Base-by-base conservation (phyloP, 2,329 filamentous ascomycete species). In the Verticillium nonalfalfae region DNA sequence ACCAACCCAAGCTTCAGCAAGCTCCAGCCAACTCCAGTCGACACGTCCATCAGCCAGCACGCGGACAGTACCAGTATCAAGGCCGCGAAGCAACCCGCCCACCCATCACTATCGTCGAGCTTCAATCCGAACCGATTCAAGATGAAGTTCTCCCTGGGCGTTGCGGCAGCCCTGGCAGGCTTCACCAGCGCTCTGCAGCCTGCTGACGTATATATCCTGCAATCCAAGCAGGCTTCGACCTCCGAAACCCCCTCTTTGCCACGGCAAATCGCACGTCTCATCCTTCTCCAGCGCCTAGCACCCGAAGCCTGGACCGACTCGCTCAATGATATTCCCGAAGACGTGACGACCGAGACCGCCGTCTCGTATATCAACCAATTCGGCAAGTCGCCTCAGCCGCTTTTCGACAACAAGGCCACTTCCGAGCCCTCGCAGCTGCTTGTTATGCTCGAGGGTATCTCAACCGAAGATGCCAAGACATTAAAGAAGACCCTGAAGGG, bases 291-390 rank as follows among this genome's bases (percentile, higher is more conserved):
- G 70, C 81, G 85, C 59, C 73, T 86, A 62, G 78, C 78, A 18
- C 75, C 76, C 60, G 72, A 76, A 38, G 58, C 31, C 14, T 75
- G 78, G 68, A 78, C 78, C 68, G 81, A 78, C 64, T 78, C 76
- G 66, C 76, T 76, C 68, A 78, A 74, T 70, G 81, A 78, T 67
- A 75, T 80, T 59, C 79, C 75, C 40, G 73, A 71, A 38, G 65
- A 76, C 62, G 71, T 76, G 56, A 59, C 68, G 31, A 76, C 81
- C 61, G 79, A 84, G 52, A 74, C 75, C 40, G 80, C 83, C 9
- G 73, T 90, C 45, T 75, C 78, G 57, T 75, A 84, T 66, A 76
- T 92, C 68, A 85, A 86, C 68, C 75, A 76, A 58, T 90, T 85
- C 71, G 87, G 86, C 64, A 84, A 81, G 64, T 69, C 75, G 35